These are phyloP conservation scores for Aureobasidium sp. DNA, from an alignment of 2,329 filamentous ascomycete genomes.

Conservation along the genomic window DNA sequence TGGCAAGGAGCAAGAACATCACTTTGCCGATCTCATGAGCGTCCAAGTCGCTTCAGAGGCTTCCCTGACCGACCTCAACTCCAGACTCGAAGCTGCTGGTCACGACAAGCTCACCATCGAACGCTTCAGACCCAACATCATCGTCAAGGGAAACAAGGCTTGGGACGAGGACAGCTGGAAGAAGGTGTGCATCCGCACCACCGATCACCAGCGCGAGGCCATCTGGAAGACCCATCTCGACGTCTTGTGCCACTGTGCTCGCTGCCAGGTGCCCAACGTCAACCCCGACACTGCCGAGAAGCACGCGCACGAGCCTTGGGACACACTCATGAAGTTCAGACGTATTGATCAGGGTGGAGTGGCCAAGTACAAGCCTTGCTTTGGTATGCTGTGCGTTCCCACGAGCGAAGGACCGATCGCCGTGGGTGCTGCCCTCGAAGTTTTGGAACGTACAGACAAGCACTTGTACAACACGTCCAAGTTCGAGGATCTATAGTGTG, in stretches of 20 bases:
- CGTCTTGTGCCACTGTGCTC: constrained; percentile 50
- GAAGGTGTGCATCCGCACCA: constrained; percentile 40
- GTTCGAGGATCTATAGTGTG: constrained; percentile 26
- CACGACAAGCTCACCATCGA: constrained; percentile 49
- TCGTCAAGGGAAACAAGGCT: constrained; percentile 47
- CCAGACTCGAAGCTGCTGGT: constrained; percentile 36
- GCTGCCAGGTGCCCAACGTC: constrained; percentile 59
- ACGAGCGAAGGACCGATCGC: constrained; percentile 45
- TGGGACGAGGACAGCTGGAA: constrained; percentile 61
- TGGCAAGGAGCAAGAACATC: constrained; percentile 37
- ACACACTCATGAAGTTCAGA: constrained; percentile 53
- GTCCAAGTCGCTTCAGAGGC: constrained; percentile 48
- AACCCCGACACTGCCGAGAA: constrained; percentile 53
- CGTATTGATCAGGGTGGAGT: constrained; percentile 52
- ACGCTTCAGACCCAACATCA: constrained; percentile 56
- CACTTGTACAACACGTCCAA: constrained; percentile 43
- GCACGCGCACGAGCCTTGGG: constrained; percentile 53
- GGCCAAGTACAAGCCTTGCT: constrained; percentile 56
- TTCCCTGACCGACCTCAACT: constrained; percentile 52
- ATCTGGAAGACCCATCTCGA: constrained; percentile 42
- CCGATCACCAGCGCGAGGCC: constrained; percentile 24
- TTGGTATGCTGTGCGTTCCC: constrained; percentile 58
- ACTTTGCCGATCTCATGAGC: constrained; percentile 54
- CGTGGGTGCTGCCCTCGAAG: constrained; percentile 52
- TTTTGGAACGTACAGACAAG: constrained; percentile 48